Percentiles rank a stretch among this genome's conserved stretches.
Conservation (phyloP, 495 filamentous ascomycete genomes). For the Xylaria longipes region DNA sequence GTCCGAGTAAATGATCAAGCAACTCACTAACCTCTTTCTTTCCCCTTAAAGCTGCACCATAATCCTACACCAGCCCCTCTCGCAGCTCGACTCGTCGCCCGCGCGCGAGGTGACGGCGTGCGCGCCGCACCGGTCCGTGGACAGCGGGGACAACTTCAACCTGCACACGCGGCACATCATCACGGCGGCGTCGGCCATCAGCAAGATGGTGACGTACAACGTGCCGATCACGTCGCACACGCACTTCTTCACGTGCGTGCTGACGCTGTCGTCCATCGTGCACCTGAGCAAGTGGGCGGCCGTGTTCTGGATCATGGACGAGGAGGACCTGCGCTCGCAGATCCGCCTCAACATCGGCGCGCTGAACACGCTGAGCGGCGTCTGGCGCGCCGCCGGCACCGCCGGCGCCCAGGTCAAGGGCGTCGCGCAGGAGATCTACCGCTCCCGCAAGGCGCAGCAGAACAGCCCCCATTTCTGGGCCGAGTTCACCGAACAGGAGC, state of each 20-base stretch:
- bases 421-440: conserved; percentile 71
- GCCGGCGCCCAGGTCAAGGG: conserved; percentile 77
- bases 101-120: conserved; percentile 63
- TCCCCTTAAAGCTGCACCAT: conserved; percentile 57
- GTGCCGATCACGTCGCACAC: conserved; percentile 76
- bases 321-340: conserved; percentile 77
- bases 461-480: conserved; percentile 58
- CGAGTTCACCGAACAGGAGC: conserved; percentile 59
- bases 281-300: conserved; percentile 69
- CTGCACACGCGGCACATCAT: conserved; percentile 82
- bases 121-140: conserved; percentile 60
- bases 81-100: conserved; percentile 62
- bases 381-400: conserved; percentile 78
- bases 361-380: conserved; percentile 71
- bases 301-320: conserved; percentile 58
- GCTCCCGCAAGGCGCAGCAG: conserved; percentile 61
- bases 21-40: neutral
- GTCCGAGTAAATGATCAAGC: neutral
- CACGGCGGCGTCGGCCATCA: conserved; percentile 77
- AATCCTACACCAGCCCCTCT: conserved; percentile 75
- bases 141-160: conserved; percentile 64
- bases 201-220: conserved; percentile 77
- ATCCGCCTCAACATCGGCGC: conserved; percentile 84
- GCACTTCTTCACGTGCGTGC: conserved; percentile 86
- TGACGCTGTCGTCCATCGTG: conserved; percentile 71